A percentile compares a stretch with the other conserved stretches of the same genome.
Evolutionary conservation across 495 filamentous ascomycete genomes (phyloP).

Genomic region (Pyrenopolyporus hunteri): DNA sequence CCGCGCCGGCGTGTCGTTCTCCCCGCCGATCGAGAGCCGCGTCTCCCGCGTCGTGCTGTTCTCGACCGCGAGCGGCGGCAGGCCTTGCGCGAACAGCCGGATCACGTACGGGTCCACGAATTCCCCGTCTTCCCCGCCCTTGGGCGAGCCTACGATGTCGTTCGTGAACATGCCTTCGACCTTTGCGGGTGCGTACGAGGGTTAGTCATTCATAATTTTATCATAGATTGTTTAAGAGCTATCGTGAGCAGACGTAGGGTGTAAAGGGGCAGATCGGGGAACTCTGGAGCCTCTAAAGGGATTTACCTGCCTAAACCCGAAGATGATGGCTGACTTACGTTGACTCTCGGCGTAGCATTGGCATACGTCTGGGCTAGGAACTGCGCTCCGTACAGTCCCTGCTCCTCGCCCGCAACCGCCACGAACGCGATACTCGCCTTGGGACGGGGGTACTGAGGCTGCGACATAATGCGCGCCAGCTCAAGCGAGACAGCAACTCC

Average conservation of each 20-base stretch:
- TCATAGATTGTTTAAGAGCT: no score
- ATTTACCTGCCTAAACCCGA: background rate
- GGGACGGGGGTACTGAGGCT: slow-evolving; percentile 40
- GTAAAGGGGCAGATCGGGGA: background rate
- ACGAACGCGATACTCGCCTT: slow-evolving; percentile 59
- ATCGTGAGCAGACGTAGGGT: no score
- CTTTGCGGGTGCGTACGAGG: slow-evolving; percentile 33
- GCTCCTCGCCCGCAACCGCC: slow-evolving; percentile 61
- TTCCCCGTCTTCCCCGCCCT: slow-evolving; percentile 47
- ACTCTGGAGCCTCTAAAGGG: background rate
- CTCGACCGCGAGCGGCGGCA: slow-evolving; percentile 47
- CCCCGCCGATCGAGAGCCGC: slow-evolving; percentile 54
- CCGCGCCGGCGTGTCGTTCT: slow-evolving; percentile 60
- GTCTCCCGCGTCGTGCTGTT: slow-evolving; percentile 37
- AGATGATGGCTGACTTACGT: slow-evolving; percentile 24
- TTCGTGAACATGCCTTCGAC: slow-evolving; percentile 60
- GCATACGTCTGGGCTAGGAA: slow-evolving; percentile 56
- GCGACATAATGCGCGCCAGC: slow-evolving; percentile 55
- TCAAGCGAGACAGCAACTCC: slow-evolving; percentile 52
- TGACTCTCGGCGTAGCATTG: slow-evolving; percentile 46
- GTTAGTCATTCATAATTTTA: background rate
- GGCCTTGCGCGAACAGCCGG: slow-evolving; percentile 56
- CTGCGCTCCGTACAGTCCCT: slow-evolving; percentile 54
- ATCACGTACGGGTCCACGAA: slow-evolving; percentile 52
- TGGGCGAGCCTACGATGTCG: slow-evolving; percentile 57